Percentiles rank a stretch among this genome's conserved stretches.
Evolutionary conservation across 2,329 filamentous ascomycete species (phyloP).

Genomic region (Leptographium lundbergii): DNA sequence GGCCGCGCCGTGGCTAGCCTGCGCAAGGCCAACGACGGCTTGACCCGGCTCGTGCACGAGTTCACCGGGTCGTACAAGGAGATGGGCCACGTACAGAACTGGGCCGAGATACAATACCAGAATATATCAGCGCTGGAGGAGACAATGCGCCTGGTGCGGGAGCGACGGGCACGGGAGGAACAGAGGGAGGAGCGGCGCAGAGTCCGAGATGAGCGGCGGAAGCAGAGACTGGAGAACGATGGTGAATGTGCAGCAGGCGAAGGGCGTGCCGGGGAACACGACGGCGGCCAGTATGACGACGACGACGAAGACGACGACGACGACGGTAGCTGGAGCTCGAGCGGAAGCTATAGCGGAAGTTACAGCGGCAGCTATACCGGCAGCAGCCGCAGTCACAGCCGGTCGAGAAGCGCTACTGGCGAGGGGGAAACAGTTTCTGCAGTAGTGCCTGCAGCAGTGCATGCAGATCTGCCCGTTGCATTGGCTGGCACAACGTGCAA

Average conservation of each 20-base stretch:
- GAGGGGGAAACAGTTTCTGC: not conserved
- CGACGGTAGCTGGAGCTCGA: constrained; percentile 13
- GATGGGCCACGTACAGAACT: constrained; percentile 73
- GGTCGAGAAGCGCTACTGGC: not conserved
- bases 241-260: not conserved
- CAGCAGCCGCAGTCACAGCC: constrained; percentile 16
- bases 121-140: constrained; percentile 53
- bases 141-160: constrained; percentile 44
- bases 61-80: constrained; percentile 59
- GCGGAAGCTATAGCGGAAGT: constrained; percentile 17
- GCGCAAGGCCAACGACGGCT: constrained; percentile 50
- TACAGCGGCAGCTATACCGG: constrained; percentile 13
- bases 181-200: not conserved
- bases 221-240: not conserved
- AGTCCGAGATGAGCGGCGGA: not conserved
- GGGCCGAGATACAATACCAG: constrained; percentile 69
- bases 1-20: constrained; percentile 45
- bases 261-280: not conserved
- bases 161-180: constrained; percentile 13
- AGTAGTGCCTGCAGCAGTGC: too few species aligned
- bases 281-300: not conserved
- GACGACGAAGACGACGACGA: not conserved
- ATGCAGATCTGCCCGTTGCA: too few species aligned
- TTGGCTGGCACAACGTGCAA: not conserved
- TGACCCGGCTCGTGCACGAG: constrained; percentile 49